Evolutionary conservation across 2,329 filamentous ascomycete genomes (phyloP).

Genomic region (Penicillium sp.): DNA sequence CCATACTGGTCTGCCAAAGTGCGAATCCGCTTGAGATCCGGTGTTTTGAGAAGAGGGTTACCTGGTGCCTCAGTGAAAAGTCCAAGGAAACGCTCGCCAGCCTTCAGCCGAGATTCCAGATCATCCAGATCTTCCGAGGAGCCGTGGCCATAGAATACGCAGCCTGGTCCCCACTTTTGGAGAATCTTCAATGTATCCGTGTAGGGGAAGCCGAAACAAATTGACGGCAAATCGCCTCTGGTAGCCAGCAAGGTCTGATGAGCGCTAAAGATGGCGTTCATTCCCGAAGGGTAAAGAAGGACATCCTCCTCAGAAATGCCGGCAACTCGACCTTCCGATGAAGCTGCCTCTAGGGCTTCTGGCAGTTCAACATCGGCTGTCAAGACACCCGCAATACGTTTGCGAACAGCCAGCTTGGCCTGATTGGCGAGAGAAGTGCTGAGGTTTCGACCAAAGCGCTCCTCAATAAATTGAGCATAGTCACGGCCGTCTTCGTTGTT

Average conservation of each 20-base stretch:
- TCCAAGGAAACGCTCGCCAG: conserved; percentile 74
- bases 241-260: conserved; percentile 71
- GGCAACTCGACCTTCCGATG: conserved; percentile 37
- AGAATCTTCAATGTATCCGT: conserved; percentile 94
- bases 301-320: conserved; percentile 82
- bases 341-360: conserved; percentile 53
- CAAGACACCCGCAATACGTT: conserved; percentile 84
- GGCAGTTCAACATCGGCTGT: conserved; percentile 68
- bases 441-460: conserved; percentile 89
- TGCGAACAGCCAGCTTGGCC: conserved; percentile 80
- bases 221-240: conserved; percentile 67
- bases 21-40: conserved; percentile 80
- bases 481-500: conserved; percentile 57
- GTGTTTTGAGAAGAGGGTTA: conserved; percentile 83
- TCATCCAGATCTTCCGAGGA: conserved; percentile 78
- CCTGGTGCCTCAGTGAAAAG: conserved; percentile 95
- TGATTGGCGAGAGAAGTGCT: conserved; percentile 74
- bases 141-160: conserved; percentile 81
- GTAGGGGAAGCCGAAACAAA: conserved; percentile 96
- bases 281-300: conserved; percentile 83
- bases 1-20: conserved; percentile 76
- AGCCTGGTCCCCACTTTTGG: conserved; percentile 90
- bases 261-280: conserved; percentile 91
- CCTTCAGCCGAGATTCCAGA: conserved; percentile 68
- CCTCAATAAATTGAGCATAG: conserved; percentile 80